Evolutionary conservation across 192 early-diverging fungal species (phyloP), one percentile per base, ranked within the genome.

Genomic region (Gigaspora rosea): DNA sequence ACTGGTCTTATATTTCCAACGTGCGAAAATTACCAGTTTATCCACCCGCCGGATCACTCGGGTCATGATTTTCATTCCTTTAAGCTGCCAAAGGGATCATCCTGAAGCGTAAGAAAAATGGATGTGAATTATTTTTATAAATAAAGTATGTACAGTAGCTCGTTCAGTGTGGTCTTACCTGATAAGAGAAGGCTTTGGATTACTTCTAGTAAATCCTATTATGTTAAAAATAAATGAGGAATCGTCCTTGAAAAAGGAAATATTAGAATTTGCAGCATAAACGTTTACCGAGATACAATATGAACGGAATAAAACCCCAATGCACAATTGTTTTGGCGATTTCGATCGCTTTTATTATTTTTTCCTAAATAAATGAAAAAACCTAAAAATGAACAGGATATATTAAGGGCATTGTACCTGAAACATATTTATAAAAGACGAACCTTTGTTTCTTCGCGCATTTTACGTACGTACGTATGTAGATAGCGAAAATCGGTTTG

Each of bases 241-340:
- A 32, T 52, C 27, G 18, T 33, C 27, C 11, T 73, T 59, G 12
- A n/a, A n/a, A 73, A 46, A 4, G 3, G 6, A 32, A 7, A 2
- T 5, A 32, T 54, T 47, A 48, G 13, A 27, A 51, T 52, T 16
- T 18, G 27, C 41, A 76, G 64, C 33, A 32, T 41, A 64, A 51
- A 6, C 8, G n/a, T 18, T 50, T 85, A 81, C 87, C 87, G 48
- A 88, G 85, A 74, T 88, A 88, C 71, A 88, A 82, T 65, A 88
- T 86, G 59, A 87, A 86, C 51, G 87, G 87, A 80, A 88, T 88
- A 76, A 88, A 88, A 10, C 87, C 87, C 82, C 85, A 88, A 75
- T 88, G 87, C n/a, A 88, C 77, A 52, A 88, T 79, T 36, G 83
- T 83, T 82, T 88, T 88, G 63, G 85, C 79, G 48, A 88, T 82